Evolutionary conservation across 192 early-diverging fungal species (phyloP), one percentile per base, ranked within the genome.

Genomic region (Polychytrium aggregatum): DNA sequence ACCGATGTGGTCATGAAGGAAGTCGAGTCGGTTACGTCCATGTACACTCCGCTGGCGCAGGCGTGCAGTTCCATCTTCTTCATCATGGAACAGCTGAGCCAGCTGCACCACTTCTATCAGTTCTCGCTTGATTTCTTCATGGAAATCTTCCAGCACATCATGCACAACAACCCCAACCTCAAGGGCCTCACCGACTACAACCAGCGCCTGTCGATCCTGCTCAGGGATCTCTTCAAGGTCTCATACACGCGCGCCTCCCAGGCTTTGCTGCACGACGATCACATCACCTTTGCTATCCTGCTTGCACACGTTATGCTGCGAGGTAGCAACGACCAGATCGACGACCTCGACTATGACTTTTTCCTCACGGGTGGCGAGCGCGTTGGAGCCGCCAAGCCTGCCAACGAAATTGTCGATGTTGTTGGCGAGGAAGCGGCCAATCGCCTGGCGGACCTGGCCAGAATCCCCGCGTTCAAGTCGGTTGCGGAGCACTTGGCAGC

Each of bases 51-150:
- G 8, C 57, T 99, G 38, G 94, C 97, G 1, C 77, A 85, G 41
- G 73, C 87, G 9, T 92, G 90, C 69, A 84, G 88, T 48, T 81
- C 86, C 2, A 82, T 98, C 37, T 99, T 88, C 75, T 99, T 98
- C 70, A 78, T 82, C n/a, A 83, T 98, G 71, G 97, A 99, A 52
- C 92, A 94, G 52, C 70, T 99, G 34, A 72, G 83, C 44, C 63
- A 74, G 34, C 60, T 98, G 37, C 75, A 98, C 53, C 81, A 86
- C 57, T 98, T 96, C 67, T 99, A 99, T 66, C 93, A 95, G 71
- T 96, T 99, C 71, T 96, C 95, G 20, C 80, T 97, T 26, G 88
- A 86, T 59, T 98, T 92, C 65, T 97, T 98, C 68, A 77, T 86
- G 42, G 77, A 82, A 42, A 92, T 97, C 36, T 98, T 99, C 73